A percentile compares a stretch with the other conserved stretches of the same genome.
Evolutionary conservation across 2,329 filamentous ascomycete genomes (phyloP).

Genomic region (Alternaria postmessia): DNA sequence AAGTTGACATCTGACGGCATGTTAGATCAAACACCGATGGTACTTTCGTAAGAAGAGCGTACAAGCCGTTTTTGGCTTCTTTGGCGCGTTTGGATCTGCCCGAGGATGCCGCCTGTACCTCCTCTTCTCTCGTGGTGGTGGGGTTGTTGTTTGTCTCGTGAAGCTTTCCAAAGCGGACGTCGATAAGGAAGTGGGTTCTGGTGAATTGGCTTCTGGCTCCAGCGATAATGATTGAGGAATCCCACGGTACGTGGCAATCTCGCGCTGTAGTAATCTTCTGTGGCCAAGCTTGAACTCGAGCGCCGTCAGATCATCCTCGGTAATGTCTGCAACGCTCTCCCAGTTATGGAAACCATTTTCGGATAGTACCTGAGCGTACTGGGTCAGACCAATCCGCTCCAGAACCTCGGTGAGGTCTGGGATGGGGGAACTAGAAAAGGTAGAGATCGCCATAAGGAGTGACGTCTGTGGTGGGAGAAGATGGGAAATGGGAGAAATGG

Average conservation of each 20-base stretch:
- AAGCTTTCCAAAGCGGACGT: conserved; percentile 41
- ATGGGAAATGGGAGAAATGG: conserved; percentile 25
- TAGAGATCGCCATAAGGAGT: conserved; percentile 40
- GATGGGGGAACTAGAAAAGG: conserved; percentile 26
- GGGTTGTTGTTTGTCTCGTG: conserved; percentile 32
- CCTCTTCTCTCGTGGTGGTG: conserved; percentile 44
- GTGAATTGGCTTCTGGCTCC: conserved; percentile 28
- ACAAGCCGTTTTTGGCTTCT: conserved; percentile 54
- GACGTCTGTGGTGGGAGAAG: conserved; percentile 22
- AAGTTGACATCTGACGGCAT: conserved; percentile 50
- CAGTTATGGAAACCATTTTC: conserved; percentile 51
- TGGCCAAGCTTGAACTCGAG: conserved; percentile 53
- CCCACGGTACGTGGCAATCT: conserved; percentile 50
- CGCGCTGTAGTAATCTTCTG: conserved; percentile 49
- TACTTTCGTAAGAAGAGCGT: conserved; percentile 14
- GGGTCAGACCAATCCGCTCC: conserved; percentile 39
- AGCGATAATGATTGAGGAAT: conserved; percentile 39
- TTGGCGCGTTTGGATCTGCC: conserved; percentile 49
- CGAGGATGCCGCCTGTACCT: conserved; percentile 50
- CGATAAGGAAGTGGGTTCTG: conserved; percentile 37
- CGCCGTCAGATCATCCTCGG: conserved; percentile 49
- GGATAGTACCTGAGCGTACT: conserved; percentile 38
- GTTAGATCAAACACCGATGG: conserved; percentile 16
- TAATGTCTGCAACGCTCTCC: conserved; percentile 52
- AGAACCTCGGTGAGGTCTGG: conserved; percentile 41